Conservation (phyloP, 1,284 basidiomycete genomes). For the Lentinus polychrous region DNA sequence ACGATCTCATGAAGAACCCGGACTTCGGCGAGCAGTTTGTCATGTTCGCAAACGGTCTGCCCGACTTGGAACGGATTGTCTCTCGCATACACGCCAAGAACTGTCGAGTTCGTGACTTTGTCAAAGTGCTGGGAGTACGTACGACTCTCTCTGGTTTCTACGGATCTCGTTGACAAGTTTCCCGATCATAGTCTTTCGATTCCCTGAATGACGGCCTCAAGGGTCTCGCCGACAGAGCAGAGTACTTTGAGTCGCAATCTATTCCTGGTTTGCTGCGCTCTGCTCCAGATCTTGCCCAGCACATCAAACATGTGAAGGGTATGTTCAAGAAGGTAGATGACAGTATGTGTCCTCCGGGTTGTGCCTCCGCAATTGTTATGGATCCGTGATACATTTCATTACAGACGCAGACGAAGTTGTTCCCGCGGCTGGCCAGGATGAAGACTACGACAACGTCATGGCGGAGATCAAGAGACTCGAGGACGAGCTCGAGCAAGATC, state of each 20-base stretch:
- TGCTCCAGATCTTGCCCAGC: slow-evolving; percentile 72
- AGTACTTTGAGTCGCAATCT: slow-evolving; percentile 70
- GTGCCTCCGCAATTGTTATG: background rate
- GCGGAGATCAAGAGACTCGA: slow-evolving; percentile 67
- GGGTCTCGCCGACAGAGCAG: slow-evolving; percentile 57
- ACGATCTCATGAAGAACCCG: slow-evolving; percentile 77
- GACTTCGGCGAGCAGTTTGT: slow-evolving; percentile 74
- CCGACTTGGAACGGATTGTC: slow-evolving; percentile 90
- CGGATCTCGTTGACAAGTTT: background rate
- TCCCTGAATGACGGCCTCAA: slow-evolving; percentile 63
- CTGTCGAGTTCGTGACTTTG: slow-evolving; percentile 81
- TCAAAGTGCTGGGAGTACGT: slow-evolving; percentile 71
- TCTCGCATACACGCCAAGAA: slow-evolving; percentile 91
- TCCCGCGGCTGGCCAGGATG: slow-evolving; percentile 78
- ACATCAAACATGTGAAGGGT: slow-evolving; percentile 67
- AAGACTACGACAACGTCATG: slow-evolving; percentile 73
- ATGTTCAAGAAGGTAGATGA: slow-evolving; percentile 66
- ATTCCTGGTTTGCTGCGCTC: slow-evolving; percentile 69
- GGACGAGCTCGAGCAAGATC: slow-evolving; percentile 57
- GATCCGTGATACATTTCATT: background rate
- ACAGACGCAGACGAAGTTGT: slow-evolving; percentile 62
- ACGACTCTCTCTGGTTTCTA: background rate
- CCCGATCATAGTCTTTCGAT: slow-evolving; percentile 57
- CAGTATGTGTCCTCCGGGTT: slow-evolving; percentile 33
- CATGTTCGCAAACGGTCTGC: slow-evolving; percentile 71